Conservation (phyloP, 108 stramenopile genomes). For the Pelagomonas calceolata region DNA sequence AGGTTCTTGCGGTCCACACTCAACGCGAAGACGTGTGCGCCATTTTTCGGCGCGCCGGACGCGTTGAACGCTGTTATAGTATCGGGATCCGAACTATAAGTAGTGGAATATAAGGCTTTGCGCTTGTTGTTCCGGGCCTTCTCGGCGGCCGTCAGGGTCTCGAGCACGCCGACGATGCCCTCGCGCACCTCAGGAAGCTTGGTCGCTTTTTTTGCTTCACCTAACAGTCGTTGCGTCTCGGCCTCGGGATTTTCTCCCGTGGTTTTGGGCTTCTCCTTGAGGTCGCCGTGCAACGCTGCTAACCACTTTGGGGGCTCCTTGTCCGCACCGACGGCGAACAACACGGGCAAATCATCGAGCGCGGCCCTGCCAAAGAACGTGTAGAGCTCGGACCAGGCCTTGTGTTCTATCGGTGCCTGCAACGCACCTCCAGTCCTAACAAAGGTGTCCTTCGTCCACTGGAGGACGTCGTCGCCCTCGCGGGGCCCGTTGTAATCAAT, state of each 20-base stretch:
- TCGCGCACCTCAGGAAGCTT: not conserved
- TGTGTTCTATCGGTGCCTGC: too few relatives aligned
- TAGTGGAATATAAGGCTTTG: not conserved
- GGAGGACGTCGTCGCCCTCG: not conserved
- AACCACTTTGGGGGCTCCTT: not conserved
- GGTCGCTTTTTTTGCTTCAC: not conserved
- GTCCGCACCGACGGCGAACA: not conserved
- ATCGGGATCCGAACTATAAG: not conserved
- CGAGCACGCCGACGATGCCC: not conserved
- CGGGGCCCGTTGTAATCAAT: not conserved
- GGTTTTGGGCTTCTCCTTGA: not conserved
- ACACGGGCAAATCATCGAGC: not conserved
- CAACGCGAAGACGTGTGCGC: not conserved
- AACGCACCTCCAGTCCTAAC: too few relatives aligned
- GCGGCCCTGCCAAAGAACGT: not conserved
- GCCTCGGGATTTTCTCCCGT: not conserved
- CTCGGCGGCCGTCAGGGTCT: not conserved
- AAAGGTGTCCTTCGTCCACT: not conserved
- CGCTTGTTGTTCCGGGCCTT: not conserved
- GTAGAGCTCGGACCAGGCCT: not conserved
- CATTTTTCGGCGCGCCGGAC: not conserved
- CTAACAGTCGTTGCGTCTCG: not conserved
- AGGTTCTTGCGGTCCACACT: not conserved
- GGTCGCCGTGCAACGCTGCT: not conserved
- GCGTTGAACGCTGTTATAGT: not conserved